phyloP scores from a whole-genome alignment of 805 yeast species.

The Suhomyces sp. region DNA sequence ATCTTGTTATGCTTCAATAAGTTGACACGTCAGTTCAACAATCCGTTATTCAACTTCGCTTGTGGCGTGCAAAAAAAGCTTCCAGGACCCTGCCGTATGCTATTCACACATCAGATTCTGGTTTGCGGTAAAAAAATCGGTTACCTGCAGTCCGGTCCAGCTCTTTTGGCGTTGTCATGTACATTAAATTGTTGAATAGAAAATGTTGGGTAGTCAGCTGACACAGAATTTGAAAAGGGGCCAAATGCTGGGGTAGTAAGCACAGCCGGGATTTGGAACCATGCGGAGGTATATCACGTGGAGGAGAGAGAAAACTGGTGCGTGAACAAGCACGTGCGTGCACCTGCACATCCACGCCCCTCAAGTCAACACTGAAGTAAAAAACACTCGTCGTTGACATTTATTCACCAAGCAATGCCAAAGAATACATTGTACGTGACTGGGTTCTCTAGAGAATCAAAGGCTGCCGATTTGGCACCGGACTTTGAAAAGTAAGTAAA shows the following conservation, averaged over 20 bases:
- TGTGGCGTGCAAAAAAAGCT: background rate
- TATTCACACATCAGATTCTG: background rate
- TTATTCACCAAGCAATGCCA: conserved; percentile 27
- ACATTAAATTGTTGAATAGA: background rate
- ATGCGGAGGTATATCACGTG: too few species aligned
- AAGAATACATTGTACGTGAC: conserved; percentile 53
- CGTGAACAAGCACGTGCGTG: background rate
- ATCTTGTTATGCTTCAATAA: background rate
- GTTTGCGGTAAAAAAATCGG: background rate
- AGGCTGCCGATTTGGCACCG: conserved; percentile 57
- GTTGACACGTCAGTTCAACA: background rate
- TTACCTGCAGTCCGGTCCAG: background rate
- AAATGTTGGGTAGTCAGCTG: background rate
- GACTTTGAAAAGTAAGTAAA: conserved; percentile 57
- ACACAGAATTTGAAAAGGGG: background rate
- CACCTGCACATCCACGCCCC: background rate
- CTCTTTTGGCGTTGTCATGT: background rate
- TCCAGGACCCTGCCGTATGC: background rate
- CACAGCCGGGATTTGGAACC: background rate
- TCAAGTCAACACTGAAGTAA: background rate
- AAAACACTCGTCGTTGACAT: background rate
- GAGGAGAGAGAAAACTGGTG: background rate
- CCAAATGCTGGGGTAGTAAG: background rate
- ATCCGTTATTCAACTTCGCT: background rate
- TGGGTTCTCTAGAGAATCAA: conserved; percentile 52